These are phyloP conservation scores for Aspergillus fijiensis DNA, from an alignment of 2,329 filamentous ascomycete species.

Conservation along the genomic window DNA sequence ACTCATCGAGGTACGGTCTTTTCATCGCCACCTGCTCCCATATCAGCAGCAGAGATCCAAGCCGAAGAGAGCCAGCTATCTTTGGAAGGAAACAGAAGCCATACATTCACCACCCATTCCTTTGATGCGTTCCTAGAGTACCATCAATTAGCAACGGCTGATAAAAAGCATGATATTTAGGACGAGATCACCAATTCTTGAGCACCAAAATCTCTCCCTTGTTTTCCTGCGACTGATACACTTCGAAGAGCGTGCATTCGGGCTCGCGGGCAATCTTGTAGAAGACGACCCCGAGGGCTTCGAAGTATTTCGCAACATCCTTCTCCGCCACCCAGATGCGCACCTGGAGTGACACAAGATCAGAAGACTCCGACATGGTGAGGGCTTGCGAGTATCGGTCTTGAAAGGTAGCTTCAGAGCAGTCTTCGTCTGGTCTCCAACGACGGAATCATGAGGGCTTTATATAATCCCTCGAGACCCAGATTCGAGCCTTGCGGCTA, in stretches of 20 bases:
- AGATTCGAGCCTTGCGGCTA: neutral
- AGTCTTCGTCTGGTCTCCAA: neutral
- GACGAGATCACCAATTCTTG: neutral
- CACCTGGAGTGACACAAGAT: neutral
- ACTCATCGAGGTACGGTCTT: neutral
- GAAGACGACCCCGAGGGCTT: neutral
- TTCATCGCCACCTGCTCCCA: neutral
- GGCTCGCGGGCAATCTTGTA: neutral
- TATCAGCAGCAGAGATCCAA: neutral
- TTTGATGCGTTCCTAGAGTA: neutral
- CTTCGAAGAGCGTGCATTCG: neutral
- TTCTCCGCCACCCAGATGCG: neutral
- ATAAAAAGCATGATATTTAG: neutral
- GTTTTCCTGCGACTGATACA: neutral
- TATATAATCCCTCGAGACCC: neutral
- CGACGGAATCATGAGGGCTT: neutral
- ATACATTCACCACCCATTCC: neutral
- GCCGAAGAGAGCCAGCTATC: neutral
- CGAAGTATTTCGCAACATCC: neutral
- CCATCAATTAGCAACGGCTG: neutral
- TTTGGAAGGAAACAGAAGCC: neutral
- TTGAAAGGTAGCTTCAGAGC: neutral
- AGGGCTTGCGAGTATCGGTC: neutral
- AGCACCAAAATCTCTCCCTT: neutral
- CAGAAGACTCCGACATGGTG: neutral